Conservation (phyloP, 768 basidiomycete species). For the Exidia glandulosa region DNA sequence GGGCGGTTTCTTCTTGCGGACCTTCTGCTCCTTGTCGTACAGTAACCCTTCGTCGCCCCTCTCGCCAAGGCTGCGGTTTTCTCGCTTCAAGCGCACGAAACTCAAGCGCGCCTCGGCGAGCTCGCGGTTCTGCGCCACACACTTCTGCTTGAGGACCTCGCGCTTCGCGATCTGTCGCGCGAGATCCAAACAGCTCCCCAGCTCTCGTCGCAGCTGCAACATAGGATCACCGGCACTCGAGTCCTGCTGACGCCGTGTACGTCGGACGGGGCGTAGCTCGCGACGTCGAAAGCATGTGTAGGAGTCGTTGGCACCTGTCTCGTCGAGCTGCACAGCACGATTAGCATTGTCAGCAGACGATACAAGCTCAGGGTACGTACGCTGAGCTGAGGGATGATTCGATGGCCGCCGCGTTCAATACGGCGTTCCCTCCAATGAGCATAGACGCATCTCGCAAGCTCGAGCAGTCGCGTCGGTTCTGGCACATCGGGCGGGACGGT, state of each 20-base stretch:
- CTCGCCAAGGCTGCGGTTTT: slow-evolving; percentile 47
- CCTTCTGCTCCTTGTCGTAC: slow-evolving; percentile 62
- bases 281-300: slow-evolving; percentile 96
- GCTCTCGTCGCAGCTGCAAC: slow-evolving; percentile 68
- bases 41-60: slow-evolving; percentile 64
- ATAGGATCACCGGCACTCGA: slow-evolving; percentile 81
- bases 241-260: slow-evolving; percentile 83
- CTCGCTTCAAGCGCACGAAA: slow-evolving; percentile 71
- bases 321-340: slow-evolving; percentile 58
- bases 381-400: slow-evolving; percentile 81
- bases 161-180: slow-evolving; percentile 58
- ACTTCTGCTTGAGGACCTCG: slow-evolving; percentile 66
- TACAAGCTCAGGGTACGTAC: slow-evolving; percentile 34
- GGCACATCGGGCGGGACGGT: not conserved
- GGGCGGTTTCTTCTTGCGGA: slow-evolving; percentile 9
- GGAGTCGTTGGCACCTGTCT: slow-evolving; percentile 79
- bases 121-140: slow-evolving; percentile 40
- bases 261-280: slow-evolving; percentile 87
- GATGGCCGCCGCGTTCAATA: slow-evolving; percentile 65
- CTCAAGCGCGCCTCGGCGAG: slow-evolving; percentile 74
- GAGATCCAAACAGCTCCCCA: slow-evolving; percentile 61
- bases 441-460: slow-evolving; percentile 65
- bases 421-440: slow-evolving; percentile 87
- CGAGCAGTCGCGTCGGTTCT: slow-evolving; percentile 28
- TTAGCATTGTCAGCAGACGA: not conserved